Conservation (phyloP, 805 yeast species). For the Naumovozyma baii region DNA sequence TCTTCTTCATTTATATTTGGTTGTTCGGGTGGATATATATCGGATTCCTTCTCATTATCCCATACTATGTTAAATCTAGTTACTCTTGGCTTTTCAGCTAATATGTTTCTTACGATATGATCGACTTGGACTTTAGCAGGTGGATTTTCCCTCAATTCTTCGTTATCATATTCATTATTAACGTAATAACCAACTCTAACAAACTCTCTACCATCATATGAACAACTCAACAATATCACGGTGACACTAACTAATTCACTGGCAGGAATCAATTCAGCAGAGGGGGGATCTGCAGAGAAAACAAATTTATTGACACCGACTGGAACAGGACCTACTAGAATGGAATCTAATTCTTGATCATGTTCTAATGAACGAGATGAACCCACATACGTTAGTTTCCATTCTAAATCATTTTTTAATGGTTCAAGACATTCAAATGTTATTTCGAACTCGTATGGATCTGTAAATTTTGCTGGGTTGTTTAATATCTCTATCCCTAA, state of each 20-base stretch:
- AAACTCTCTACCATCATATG: constrained; percentile 87
- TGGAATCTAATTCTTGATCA: constrained; percentile 92
- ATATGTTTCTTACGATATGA: constrained; percentile 83
- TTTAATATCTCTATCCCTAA: constrained; percentile 85
- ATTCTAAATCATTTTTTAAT: constrained; percentile 73
- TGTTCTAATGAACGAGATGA: constrained; percentile 89
- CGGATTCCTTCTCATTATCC: constrained; percentile 68
- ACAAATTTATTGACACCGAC: constrained; percentile 92
- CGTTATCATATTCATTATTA: constrained; percentile 90
- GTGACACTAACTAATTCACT: constrained; percentile 92
- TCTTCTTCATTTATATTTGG: constrained; percentile 54
- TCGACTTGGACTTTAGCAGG: constrained; percentile 90
- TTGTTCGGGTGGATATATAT: constrained; percentile 73
- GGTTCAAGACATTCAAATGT: constrained; percentile 96
- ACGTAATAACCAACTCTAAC: constrained; percentile 97
- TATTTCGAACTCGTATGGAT: constrained; percentile 91
- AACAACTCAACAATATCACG: constrained; percentile 83
- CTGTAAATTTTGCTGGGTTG: constrained; percentile 90
- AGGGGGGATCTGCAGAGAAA: constrained; percentile 92
- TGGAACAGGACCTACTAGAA: constrained; percentile 97
- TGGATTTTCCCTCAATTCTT: constrained; percentile 86
- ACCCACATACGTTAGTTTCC: constrained; percentile 97
- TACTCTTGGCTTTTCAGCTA: constrained; percentile 96
- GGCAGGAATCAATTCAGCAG: constrained; percentile 92
- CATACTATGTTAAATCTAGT: constrained; percentile 94